Conservation (phyloP, 2,329 filamentous ascomycete species). For the Alternaria triticina region DNA sequence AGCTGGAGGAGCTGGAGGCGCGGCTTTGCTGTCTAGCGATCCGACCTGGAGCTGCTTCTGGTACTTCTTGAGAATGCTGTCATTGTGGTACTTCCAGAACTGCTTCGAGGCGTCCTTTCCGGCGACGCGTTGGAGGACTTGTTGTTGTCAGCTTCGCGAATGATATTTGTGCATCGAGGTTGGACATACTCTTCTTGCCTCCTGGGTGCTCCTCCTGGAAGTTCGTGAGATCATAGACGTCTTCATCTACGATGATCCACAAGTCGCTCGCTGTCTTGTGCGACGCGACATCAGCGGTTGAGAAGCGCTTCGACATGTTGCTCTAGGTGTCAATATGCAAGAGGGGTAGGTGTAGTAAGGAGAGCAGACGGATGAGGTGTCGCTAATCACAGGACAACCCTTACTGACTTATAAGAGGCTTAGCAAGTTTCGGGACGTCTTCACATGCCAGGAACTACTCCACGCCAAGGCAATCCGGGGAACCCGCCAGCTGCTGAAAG, state of each 20-base stretch:
- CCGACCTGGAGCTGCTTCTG: constrained; percentile 65
- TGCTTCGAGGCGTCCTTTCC: constrained; percentile 73
- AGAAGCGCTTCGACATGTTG: constrained; percentile 86
- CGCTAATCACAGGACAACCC: constrained; percentile 25
- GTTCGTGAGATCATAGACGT: constrained; percentile 92
- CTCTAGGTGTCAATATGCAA: constrained; percentile 4
- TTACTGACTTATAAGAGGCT: constrained; percentile 31
- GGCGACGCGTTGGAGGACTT: constrained; percentile 68
- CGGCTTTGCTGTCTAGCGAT: constrained; percentile 82
- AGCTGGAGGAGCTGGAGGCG: constrained; percentile 59
- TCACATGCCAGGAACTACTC: constrained; percentile 44
- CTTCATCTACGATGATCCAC: constrained; percentile 90
- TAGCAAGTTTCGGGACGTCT: constrained; percentile 32
- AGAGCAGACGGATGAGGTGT: constrained; percentile 3
- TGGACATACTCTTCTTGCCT: constrained; percentile 70
- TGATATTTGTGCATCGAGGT: neutral
- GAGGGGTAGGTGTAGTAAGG: neutral
- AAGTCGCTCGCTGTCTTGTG: constrained; percentile 88
- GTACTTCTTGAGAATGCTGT: constrained; percentile 67
- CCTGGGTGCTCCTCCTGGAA: constrained; percentile 64
- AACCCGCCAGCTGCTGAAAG: constrained; percentile 23
- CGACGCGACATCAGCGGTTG: constrained; percentile 81
- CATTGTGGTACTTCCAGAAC: constrained; percentile 71
- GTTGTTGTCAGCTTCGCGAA: constrained; percentile 16
- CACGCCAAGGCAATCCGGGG: constrained; percentile 38